These are phyloP conservation scores for Obba rivulosa DNA, from an alignment of 768 basidiomycete species.

Conservation along the genomic window DNA sequence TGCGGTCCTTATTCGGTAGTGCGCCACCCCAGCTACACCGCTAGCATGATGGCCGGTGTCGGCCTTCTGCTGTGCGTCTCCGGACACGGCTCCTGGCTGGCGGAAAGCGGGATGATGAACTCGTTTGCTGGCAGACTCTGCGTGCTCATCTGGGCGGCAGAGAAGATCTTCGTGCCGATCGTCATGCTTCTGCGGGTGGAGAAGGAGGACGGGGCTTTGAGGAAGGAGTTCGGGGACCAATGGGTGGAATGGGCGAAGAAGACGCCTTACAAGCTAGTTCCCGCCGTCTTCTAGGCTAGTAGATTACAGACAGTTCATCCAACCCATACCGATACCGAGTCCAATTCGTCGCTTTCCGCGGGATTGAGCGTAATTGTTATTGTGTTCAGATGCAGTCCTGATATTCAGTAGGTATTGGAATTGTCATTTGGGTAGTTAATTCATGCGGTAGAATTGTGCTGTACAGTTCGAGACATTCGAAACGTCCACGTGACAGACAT, in stretches of 20 bases:
- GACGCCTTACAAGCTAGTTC: conserved; percentile 7
- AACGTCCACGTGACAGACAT: too few species aligned
- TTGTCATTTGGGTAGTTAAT: too few species aligned
- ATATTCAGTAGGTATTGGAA: too few species aligned
- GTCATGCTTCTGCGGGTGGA: conserved; percentile 6
- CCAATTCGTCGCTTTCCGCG: too few species aligned
- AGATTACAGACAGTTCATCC: too few species aligned
- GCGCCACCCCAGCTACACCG: conserved; percentile 20
- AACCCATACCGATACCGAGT: too few species aligned
- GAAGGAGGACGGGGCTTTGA: conserved; percentile 3
- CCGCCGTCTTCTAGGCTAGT: conserved; percentile 4
- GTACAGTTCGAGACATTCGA: too few species aligned
- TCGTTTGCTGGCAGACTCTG: conserved; percentile 3
- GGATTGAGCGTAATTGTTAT: too few species aligned
- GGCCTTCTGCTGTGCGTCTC: conserved; percentile 10
- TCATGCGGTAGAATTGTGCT: too few species aligned
- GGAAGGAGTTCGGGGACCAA: conserved; percentile 7
- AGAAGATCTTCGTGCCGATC: conserved; percentile 3
- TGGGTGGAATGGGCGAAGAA: conserved; percentile 11
- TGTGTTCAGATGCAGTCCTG: too few species aligned
- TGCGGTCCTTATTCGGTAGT: conserved; percentile 17
- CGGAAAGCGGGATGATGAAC: conserved; percentile 9
- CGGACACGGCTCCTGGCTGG: conserved; percentile 7
- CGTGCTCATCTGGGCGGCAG: conserved; percentile 6
- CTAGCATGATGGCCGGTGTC: conserved; percentile 6